Evolutionary conservation across 768 basidiomycete genomes (phyloP).

Genomic region (Butyriboletus loyo): DNA sequence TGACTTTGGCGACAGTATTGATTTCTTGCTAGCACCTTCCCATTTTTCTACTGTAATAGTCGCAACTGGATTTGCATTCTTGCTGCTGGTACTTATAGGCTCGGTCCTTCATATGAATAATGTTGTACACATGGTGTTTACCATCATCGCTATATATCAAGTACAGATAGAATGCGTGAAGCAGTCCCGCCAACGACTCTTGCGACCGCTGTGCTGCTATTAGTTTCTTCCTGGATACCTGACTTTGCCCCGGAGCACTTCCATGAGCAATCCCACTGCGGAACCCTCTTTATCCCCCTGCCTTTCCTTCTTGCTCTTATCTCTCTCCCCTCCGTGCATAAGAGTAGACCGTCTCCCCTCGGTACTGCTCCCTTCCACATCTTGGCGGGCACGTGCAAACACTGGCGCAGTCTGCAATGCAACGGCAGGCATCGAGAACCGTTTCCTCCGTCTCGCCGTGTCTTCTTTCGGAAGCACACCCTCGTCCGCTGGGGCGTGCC

Average conservation of each 20-base stretch:
- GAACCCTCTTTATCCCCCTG: constrained; percentile 25
- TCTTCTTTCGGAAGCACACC: constrained; percentile 45
- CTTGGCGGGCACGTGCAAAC: constrained; percentile 48
- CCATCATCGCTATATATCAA: neutral
- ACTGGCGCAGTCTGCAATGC: constrained; percentile 72
- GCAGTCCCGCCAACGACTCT: neutral
- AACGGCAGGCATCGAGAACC: constrained; percentile 76
- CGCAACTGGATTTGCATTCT: neutral
- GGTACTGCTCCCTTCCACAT: constrained; percentile 9
- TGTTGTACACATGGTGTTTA: neutral
- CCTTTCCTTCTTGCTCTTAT: constrained; percentile 18
- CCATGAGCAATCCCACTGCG: constrained; percentile 31
- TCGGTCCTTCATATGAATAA: neutral
- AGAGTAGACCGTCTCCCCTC: constrained; percentile 55
- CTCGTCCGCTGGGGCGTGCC: neutral
- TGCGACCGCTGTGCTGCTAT: neutral
- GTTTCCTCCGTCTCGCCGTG: constrained; percentile 59
- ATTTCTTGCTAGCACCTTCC: neutral
- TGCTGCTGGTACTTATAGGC: neutral
- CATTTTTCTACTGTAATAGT: neutral
- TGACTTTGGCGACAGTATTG: neutral
- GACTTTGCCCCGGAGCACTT: constrained; percentile 26
- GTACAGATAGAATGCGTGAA: neutral
- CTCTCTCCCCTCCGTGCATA: constrained; percentile 43
- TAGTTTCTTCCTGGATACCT: constrained; percentile 21